Base-by-base conservation (phyloP, 441 rosid genomes). In the Pelargonium australe region DNA sequence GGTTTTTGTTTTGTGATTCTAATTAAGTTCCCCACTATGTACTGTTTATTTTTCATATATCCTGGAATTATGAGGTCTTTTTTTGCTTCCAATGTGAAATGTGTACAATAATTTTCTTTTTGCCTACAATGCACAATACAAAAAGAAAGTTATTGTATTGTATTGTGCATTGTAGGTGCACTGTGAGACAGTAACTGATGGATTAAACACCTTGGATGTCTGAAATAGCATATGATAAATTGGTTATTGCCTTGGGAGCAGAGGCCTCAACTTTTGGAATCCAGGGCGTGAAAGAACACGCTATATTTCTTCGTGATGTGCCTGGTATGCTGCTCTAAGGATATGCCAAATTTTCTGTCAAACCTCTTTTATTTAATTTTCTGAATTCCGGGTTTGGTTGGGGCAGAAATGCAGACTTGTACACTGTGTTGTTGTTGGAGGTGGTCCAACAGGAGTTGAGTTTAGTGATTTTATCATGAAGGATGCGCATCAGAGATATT, bases 391-490 rank as follows among this genome's bases (percentile, higher is more conserved):
- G 12, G 68, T 68, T 60, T 70, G 66, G 63, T 64, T 17, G 61
- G 23, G 80, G 62, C 37, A 92, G 83, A 89, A 87, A 82, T 68
- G 83, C 63, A 84, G 96, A 74, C 76, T 90, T 69, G 79, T 90
- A 49, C 96, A 90, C 65, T 92, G 96, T 77, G 96, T 92, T 64
- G 95, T 92, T 37, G 95, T 92, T 0, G 96, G 98, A 79, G 98
- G 95, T 70, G 96, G 96, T 45, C 96, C 98, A 0, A 92, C 96
- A 0, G 96, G 98, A 53, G 96, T 92, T 31, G 96, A 90, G 80
- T 92, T 92, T 76, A 92, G 98, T 76, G 98, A 92, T 75, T 92
- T 92, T 68, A 92, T 92, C 63, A 80, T 67, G 84, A 88, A 63
- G 70, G 96, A 92, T 81, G 98, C 88, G 79, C 88, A 70, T 44